phyloP scores from a whole-genome alignment of 2,329 filamentous ascomycete genomes.

The Xylariaceae sp. region DNA sequence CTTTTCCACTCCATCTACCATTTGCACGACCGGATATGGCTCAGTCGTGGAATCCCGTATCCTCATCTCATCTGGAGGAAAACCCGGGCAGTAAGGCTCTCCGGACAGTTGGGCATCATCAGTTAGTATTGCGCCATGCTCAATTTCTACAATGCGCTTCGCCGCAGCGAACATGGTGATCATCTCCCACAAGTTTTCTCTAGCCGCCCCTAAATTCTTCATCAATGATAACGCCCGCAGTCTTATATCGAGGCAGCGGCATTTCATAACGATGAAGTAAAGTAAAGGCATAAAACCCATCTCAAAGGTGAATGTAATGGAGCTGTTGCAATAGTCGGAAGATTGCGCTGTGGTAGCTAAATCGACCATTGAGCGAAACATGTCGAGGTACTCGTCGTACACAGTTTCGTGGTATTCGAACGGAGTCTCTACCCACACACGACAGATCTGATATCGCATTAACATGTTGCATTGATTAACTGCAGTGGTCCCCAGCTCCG shows the following conservation, averaged over 20 bases:
- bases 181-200: conserved; percentile 49
- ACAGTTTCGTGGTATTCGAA: conserved; percentile 42
- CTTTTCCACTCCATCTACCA: conserved; percentile 24
- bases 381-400: conserved; percentile 43
- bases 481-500: neutral
- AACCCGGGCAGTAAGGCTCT: conserved; percentile 29
- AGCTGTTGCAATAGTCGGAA: neutral
- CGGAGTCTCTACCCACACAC: conserved; percentile 44
- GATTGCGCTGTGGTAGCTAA: conserved; percentile 32
- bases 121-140: conserved; percentile 45
- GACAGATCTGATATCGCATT: conserved; percentile 42
- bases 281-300: conserved; percentile 49
- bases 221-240: conserved; percentile 45
- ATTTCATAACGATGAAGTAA: conserved; percentile 48
- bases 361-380: conserved; percentile 43
- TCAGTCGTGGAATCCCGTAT: conserved; percentile 35
- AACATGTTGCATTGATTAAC: conserved; percentile 33
- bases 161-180: conserved; percentile 42
- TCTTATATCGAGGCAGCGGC: conserved; percentile 47
- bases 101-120: conserved; percentile 28
- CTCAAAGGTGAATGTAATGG: conserved; percentile 49
- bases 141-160: conserved; percentile 46
- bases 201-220: conserved; percentile 37
- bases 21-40: conserved; percentile 20
- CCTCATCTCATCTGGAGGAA: conserved; percentile 39